Base-by-base conservation (phyloP, 2,329 filamentous ascomycete genomes). In the Botryosphaeria agaves region DNA sequence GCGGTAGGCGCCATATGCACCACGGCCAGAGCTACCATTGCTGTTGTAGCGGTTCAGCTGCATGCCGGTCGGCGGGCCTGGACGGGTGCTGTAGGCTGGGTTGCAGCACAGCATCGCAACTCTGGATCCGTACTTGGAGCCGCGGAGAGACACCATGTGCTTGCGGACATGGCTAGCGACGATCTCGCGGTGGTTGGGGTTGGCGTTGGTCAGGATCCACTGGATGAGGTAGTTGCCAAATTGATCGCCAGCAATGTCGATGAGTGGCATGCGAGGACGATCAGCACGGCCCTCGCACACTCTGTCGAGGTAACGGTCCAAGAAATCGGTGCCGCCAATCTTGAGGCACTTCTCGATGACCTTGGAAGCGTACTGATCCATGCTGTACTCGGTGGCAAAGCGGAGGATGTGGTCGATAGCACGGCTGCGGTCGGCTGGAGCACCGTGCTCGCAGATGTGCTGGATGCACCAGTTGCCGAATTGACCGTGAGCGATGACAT, bases 391-490 rank as follows among this genome's bases (percentile, higher is more conserved):
- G 11, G 83, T 80, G 18, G 85, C 82, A 55, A 83, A 92, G 38
- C 77, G 77, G 41, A 98, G 78, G 46, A 98, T 87, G 53, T 95
- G 87, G 42, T 98, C 87, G 46, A 94, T 77, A 26, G 91, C 89
- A 41, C 85, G 78, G 55, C 78, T 87, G 44, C 87, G 85, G 55
- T 98, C 91, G 24, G 77, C 75, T 18, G 85, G 79, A 34, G 78
- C 78, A 30, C 91, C 87, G 49, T 98, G 89, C 55, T 98, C 89
- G 56, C 89, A 98, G 44, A 98, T 84, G 56, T 98, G 89, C 58
- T 98, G 89, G 46, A 98, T 95, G 60, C 89, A 98, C 89, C 89
- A 98, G 53, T 98, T 98, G 33, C 89, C 89, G 49, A 98, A 98
- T 51, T 98, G 89, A 16, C 89, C 89, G 51, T 94, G 87, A 35